Percentiles rank a stretch among this genome's conserved stretches.
phyloP scores from a whole-genome alignment of 2,329 filamentous ascomycete genomes.

The Aureobasidium leucospermi region DNA sequence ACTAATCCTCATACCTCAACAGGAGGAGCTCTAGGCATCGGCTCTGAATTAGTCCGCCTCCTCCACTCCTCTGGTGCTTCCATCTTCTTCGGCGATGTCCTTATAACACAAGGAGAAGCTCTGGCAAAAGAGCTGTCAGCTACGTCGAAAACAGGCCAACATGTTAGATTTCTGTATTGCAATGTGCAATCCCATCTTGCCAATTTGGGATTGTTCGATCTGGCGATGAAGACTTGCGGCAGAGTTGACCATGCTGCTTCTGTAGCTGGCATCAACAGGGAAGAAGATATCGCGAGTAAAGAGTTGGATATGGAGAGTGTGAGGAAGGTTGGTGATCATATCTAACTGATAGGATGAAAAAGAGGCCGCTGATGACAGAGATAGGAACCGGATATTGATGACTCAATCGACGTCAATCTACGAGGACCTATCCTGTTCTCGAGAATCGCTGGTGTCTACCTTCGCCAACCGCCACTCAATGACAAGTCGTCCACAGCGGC shows the following conservation, averaged over 20 bases:
- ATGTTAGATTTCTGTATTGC: slow-evolving; percentile 33
- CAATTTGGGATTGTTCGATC: slow-evolving; percentile 40
- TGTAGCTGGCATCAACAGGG: slow-evolving; percentile 41
- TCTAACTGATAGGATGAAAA: not conserved
- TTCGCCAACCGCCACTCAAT: slow-evolving; percentile 33
- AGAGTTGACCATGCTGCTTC: slow-evolving; percentile 44
- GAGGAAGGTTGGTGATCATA: slow-evolving; percentile 26
- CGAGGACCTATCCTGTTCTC: slow-evolving; percentile 41
- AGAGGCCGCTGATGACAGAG: not conserved
- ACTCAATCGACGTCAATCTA: slow-evolving; percentile 42
- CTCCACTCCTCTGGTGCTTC: slow-evolving; percentile 34
- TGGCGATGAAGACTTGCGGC: slow-evolving; percentile 38
- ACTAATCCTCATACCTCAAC: not conserved
- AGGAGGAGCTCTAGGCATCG: slow-evolving; percentile 41
- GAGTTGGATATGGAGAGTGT: slow-evolving; percentile 38
- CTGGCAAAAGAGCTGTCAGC: slow-evolving; percentile 23
- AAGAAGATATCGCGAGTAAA: slow-evolving; percentile 39
- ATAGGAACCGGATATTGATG: slow-evolving; percentile 25
- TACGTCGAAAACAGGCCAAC: slow-evolving; percentile 18
- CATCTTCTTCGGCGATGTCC: slow-evolving; percentile 40
- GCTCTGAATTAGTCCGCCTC: slow-evolving; percentile 34
- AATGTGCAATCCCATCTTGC: slow-evolving; percentile 43
- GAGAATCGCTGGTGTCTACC: slow-evolving; percentile 43
- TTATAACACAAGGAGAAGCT: slow-evolving; percentile 27
- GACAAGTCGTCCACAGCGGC: slow-evolving; percentile 18